These are phyloP conservation scores for Sarocladium kiliense DNA, from an alignment of 2,329 filamentous ascomycete species.

Conservation along the genomic window DNA sequence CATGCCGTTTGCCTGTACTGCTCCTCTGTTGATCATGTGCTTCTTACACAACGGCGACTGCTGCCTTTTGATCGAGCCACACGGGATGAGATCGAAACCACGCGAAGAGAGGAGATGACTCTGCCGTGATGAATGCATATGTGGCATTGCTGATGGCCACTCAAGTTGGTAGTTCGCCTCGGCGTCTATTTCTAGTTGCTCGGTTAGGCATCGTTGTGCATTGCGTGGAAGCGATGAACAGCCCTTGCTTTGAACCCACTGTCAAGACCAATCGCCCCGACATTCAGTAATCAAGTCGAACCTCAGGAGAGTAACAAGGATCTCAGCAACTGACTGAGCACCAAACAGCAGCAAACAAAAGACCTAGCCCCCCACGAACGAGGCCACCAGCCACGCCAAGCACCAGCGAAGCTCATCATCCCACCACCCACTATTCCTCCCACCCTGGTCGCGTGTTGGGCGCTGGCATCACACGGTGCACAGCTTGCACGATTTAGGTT, in stretches of 20 bases:
- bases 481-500: not conserved
- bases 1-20: not conserved
- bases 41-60: not conserved
- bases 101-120: not conserved
- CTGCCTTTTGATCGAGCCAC: not conserved
- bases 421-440: not conserved
- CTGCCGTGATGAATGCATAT: not conserved
- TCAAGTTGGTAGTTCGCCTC: not conserved
- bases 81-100: not conserved
- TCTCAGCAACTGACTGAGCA: too few species aligned
- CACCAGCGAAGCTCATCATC: not conserved
- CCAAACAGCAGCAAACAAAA: not conserved
- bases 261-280: too few species aligned
- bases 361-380: not conserved
- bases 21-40: conserved; percentile 1
- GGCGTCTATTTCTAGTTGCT: too few species aligned
- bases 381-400: conserved; percentile 1
- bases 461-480: conserved; percentile 1
- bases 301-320: too few species aligned
- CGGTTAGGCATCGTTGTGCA: too few species aligned
- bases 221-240: too few species aligned
- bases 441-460: not conserved
- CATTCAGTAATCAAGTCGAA: too few species aligned
- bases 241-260: too few species aligned
- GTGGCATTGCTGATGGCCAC: not conserved